Evolutionary conservation across 768 basidiomycete species (phyloP).

Genomic region (Chalciporus chontae): DNA sequence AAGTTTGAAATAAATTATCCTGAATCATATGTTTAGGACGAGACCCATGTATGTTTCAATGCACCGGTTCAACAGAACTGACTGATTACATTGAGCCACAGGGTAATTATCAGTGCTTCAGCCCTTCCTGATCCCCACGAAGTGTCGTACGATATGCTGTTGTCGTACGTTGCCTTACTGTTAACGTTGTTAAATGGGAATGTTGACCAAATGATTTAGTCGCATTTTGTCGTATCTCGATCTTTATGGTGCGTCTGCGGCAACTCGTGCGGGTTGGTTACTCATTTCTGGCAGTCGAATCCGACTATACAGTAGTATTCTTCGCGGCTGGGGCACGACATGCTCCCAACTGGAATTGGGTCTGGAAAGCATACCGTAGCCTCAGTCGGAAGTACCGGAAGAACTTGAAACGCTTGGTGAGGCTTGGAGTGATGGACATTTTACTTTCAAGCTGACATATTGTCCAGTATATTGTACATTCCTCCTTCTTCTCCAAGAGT

Average conservation of each 20-base stretch:
- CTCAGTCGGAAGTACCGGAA: slow-evolving; percentile 82
- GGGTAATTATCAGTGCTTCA: slow-evolving; percentile 81
- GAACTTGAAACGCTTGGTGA: slow-evolving; percentile 77
- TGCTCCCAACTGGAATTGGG: slow-evolving; percentile 83
- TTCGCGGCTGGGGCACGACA: slow-evolving; percentile 77
- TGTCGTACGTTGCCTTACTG: slow-evolving; percentile 49
- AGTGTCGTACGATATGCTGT: slow-evolving; percentile 73
- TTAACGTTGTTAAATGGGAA: slow-evolving; percentile 1
- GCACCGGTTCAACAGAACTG: neutral
- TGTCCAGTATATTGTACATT: slow-evolving; percentile 77
- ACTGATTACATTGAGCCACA: slow-evolving; percentile 29
- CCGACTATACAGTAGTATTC: slow-evolving; percentile 85
- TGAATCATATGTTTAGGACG: slow-evolving; percentile 49
- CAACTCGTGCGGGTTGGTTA: neutral
- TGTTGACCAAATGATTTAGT: slow-evolving; percentile 34
- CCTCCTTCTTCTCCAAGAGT: slow-evolving; percentile 89
- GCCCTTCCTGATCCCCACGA: slow-evolving; percentile 77
- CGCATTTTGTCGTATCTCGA: slow-evolving; percentile 77
- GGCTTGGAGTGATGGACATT: slow-evolving; percentile 20
- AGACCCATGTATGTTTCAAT: slow-evolving; percentile 69
- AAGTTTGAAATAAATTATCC: slow-evolving; percentile 8
- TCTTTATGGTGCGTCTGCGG: slow-evolving; percentile 58
- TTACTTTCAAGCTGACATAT: slow-evolving; percentile 6
- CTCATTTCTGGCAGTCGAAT: slow-evolving; percentile 57
- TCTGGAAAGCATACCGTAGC: slow-evolving; percentile 86